Base-by-base conservation (phyloP, 1,139 yeast genomes). In the Starmera stellimalicola region DNA sequence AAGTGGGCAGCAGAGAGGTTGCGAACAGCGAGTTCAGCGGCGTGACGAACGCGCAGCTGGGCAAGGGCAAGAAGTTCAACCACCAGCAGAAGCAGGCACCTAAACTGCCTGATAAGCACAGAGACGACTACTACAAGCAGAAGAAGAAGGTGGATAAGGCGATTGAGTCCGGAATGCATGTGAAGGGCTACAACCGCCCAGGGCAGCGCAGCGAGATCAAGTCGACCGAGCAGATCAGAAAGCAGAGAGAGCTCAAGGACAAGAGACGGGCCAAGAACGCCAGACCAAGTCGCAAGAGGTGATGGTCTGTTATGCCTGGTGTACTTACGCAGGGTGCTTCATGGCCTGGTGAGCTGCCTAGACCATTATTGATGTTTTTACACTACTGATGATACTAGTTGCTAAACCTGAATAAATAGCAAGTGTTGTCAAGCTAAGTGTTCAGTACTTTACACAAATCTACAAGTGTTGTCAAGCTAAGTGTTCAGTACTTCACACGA, bases 91-190 rank as follows among this genome's bases (percentile, higher is more conserved):
- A 63, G 31, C 72, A 73, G 44, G 91, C 96, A 2, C 99, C 99
- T 32, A 83, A 76, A 54, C 63, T 80, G 32, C 95, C 97, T 10
- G 96, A 87, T 52, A 87, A 73, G 59, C 77, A 65, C 47, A 75
- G 98, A 58, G 95, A 88, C 52, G 93, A 93, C 57, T 93, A 73
- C 58, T 72, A 77, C 39, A 69, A 69, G 45, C 95, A 91, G 55
- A 78, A 82, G 73, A 77, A 78, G 66, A 80, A 83, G 62, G 91
- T 84, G 34, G 74, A 73, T 33, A 76, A 74, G 47, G 97, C 97
- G 5, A 52, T 79, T 44, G 94, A 80, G 10, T 66, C 76, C 38
- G 96, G 97, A 32, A 55, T 72, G 27, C 56, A 58, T 19, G 85
- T 84, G 36, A 84, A 79, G 62, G 96, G 96, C 11, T 77, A 61